phyloP scores from a whole-genome alignment of 768 basidiomycete species.

The Scleroderma bovista region DNA sequence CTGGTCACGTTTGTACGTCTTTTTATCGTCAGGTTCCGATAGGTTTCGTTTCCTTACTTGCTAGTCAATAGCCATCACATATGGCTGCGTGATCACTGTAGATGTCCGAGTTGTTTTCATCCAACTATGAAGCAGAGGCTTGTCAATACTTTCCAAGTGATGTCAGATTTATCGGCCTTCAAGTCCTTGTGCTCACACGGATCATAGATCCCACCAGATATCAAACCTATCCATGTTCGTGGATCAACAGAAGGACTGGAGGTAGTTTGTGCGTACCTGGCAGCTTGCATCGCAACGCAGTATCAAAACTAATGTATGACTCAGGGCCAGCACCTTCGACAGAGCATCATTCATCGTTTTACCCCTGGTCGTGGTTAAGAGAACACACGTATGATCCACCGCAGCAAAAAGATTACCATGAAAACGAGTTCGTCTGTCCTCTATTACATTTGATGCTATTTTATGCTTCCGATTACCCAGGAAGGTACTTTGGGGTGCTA shows the following conservation, averaged over 20 bases:
- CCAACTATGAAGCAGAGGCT: slow-evolving; percentile 86
- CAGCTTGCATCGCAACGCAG: not conserved
- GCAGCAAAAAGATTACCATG: slow-evolving; percentile 14
- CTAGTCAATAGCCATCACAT: slow-evolving; percentile 72
- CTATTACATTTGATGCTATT: not conserved
- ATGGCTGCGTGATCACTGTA: slow-evolving; percentile 91
- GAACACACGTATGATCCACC: slow-evolving; percentile 78
- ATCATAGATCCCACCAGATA: slow-evolving; percentile 67
- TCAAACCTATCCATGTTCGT: slow-evolving; percentile 56
- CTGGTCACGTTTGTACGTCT: slow-evolving; percentile 74
- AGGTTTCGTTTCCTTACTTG: not conserved
- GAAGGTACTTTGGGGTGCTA: slow-evolving; percentile 77
- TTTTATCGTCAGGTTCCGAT: not conserved
- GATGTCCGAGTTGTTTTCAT: slow-evolving; percentile 85
- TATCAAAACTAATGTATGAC: not conserved
- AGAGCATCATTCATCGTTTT: slow-evolving; percentile 68
- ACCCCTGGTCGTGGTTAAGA: slow-evolving; percentile 84
- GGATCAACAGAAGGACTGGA: slow-evolving; percentile 59
- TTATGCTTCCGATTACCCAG: slow-evolving; percentile 22
- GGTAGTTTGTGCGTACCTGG: slow-evolving; percentile 57
- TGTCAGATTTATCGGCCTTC: slow-evolving; percentile 7
- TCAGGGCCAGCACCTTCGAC: slow-evolving; percentile 25
- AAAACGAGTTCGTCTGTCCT: slow-evolving; percentile 40
- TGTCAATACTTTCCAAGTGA: slow-evolving; percentile 76
- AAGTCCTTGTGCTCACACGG: slow-evolving; percentile 1